These are phyloP conservation scores for Rubia occidens DNA, from an alignment of 305 asterid species.

Conservation along the genomic window DNA sequence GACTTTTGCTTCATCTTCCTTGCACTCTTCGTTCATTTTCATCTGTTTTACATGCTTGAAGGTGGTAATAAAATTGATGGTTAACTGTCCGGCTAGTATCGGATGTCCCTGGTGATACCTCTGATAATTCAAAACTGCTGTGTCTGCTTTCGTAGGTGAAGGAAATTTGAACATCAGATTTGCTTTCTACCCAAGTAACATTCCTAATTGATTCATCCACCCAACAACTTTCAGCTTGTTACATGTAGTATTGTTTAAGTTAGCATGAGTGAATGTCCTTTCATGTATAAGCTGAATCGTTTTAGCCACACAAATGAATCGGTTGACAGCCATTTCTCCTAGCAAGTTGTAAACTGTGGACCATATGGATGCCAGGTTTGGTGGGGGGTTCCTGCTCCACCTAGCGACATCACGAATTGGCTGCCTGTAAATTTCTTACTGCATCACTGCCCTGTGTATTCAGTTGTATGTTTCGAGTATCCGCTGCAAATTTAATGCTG, in stretches of 20 bases:
- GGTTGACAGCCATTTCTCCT: not conserved
- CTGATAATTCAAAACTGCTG: not conserved
- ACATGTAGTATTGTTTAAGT: not conserved
- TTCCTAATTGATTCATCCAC: not conserved
- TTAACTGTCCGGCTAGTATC: not conserved
- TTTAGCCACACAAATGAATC: not conserved
- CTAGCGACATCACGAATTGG: not conserved
- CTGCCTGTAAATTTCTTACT: not conserved
- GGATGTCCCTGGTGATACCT: not conserved
- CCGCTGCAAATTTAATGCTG: not conserved
- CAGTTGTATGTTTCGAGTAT: not conserved
- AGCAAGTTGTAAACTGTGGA: conserved; percentile 10
- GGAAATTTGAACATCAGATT: not conserved
- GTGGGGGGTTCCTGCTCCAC: not conserved
- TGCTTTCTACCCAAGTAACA: not conserved
- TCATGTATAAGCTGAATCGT: not conserved
- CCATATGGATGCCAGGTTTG: conserved; percentile 8
- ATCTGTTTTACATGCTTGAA: not conserved
- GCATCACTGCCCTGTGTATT: not conserved
- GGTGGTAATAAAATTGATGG: not conserved
- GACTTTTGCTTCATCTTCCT: not conserved
- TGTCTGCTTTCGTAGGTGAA: not conserved
- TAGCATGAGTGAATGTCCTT: not conserved
- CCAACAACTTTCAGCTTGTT: not conserved
- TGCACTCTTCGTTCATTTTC: not conserved